Evolutionary conservation across 2,329 filamentous ascomycete genomes (phyloP), one percentile per base, ranked within the genome.

Genomic region (Moelleriella libera): DNA sequence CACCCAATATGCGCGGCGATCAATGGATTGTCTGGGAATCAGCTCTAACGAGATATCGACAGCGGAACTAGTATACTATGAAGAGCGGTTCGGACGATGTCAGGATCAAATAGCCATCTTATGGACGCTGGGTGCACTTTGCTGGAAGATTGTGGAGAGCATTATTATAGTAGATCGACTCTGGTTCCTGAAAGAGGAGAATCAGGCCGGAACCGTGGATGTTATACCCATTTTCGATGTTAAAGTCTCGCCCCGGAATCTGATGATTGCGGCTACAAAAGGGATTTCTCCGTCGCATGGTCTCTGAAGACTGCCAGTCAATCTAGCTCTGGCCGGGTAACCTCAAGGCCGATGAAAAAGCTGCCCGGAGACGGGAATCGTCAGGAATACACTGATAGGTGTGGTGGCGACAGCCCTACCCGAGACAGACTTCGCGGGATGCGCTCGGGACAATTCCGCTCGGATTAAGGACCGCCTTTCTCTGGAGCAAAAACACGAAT

Each of bases 111-210:
- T 63, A 3, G 57, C 60, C 2, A 61, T 63, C 4, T 28, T 63
- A 10, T 63, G 60, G 60, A 62, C 59, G 1, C 48, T 63, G 11
- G 56, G 60, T 7, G 52, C 62, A 10, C 45, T 63, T 1, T 63
- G 60, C 49, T 60, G 59, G 45, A 63, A 63, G 47, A 47, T 61
- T 1, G 55, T 63, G 3, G 60, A 63, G 50, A 63, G 60, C 9
- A 49, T 58, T 0, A 55, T 63, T 46, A 58, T 56, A 0, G 44
- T 62, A n/a, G 60, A 63, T 21, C 59, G 60, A 2, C 62, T 60
- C 40, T 56, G 51, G 52, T 62, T 57, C 45, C 56, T 63, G 2
- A n/a, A 44, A 1, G 60, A 62, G 48, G 60, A 62, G 48, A 48
- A 55, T 14, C 54, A 46, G 1, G 53, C 50, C 5, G 21, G 41